Evolutionary conservation across 129 eudicot species (phyloP).

Genomic region (Lonicera japonica): DNA sequence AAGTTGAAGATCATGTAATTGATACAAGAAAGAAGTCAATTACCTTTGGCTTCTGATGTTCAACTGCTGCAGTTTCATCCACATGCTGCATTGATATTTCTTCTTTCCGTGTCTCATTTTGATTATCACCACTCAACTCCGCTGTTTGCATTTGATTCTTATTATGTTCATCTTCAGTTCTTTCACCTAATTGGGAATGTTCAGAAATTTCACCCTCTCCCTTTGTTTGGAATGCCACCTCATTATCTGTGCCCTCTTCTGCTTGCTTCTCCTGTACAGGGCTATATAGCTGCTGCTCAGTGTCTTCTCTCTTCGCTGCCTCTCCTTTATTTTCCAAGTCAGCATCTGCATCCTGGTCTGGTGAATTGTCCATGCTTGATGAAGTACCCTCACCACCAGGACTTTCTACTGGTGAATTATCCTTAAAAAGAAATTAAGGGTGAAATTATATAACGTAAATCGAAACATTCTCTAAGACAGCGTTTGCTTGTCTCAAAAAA

Average conservation of each 20-base stretch:
- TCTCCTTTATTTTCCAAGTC: constrained; percentile 51
- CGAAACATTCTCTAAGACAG: no score
- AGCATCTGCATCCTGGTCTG: constrained; percentile 45
- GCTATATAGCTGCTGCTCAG: constrained; percentile 31
- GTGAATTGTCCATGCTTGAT: constrained; percentile 64
- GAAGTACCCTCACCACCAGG: constrained; percentile 64
- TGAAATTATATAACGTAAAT: background rate
- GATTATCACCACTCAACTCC: constrained; percentile 32
- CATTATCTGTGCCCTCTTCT: constrained; percentile 24
- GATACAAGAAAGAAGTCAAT: constrained; percentile 2
- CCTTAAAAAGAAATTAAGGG: constrained; percentile 29
- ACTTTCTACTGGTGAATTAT: constrained; percentile 48
- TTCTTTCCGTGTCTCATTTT: constrained; percentile 20
- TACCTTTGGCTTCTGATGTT: constrained; percentile 61
- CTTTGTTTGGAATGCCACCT: constrained; percentile 11
- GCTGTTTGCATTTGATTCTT: constrained; percentile 22
- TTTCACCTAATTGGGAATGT: constrained; percentile 30
- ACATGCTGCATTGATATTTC: constrained; percentile 26
- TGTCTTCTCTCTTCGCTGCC: constrained; percentile 33
- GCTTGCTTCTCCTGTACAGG: constrained; percentile 24
- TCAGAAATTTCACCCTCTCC: constrained; percentile 40
- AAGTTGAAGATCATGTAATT: constrained; percentile 6
- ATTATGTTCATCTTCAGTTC: constrained; percentile 30
- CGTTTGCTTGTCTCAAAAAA: no score
- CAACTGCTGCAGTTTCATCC: constrained; percentile 24